Conservation (phyloP, 2,329 filamentous ascomycete species). For the Davidsoniella virescens region DNA sequence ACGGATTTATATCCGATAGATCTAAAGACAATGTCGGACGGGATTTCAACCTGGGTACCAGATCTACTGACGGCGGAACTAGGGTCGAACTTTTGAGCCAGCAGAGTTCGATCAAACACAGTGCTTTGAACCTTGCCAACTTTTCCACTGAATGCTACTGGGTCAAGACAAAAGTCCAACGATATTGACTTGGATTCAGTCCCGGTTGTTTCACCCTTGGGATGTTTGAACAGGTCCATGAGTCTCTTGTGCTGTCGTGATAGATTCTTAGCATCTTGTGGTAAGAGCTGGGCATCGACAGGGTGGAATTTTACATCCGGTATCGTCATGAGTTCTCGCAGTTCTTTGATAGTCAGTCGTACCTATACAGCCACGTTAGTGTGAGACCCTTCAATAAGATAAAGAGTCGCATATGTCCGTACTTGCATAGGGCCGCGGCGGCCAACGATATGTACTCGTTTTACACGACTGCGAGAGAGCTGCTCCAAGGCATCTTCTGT, state of each 20-base stretch:
- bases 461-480: constrained; percentile 56
- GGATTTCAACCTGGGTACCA: constrained; percentile 34
- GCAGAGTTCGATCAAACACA: constrained; percentile 45
- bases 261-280: constrained; percentile 49
- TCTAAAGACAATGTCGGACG: constrained; percentile 63
- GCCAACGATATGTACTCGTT: constrained; percentile 72
- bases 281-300: constrained; percentile 49
- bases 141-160: constrained; percentile 46
- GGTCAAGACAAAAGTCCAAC: constrained; percentile 71
- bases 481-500: constrained; percentile 65
- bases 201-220: constrained; percentile 37
- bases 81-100: constrained; percentile 40
- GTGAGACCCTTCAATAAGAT: background rate
- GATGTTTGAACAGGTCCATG: constrained; percentile 55
- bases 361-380: constrained; percentile 35
- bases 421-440: constrained; percentile 75
- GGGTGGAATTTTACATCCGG: constrained; percentile 55
- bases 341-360: constrained; percentile 89
- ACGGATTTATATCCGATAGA: constrained; percentile 90
- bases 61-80: constrained; percentile 31
- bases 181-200: constrained; percentile 56
- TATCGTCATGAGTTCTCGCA: constrained; percentile 72
- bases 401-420: constrained; percentile 17
- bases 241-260: constrained; percentile 62
- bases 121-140: constrained; percentile 43